phyloP scores from a whole-genome alignment of 116 monocot species.

The Zostera marina region DNA sequence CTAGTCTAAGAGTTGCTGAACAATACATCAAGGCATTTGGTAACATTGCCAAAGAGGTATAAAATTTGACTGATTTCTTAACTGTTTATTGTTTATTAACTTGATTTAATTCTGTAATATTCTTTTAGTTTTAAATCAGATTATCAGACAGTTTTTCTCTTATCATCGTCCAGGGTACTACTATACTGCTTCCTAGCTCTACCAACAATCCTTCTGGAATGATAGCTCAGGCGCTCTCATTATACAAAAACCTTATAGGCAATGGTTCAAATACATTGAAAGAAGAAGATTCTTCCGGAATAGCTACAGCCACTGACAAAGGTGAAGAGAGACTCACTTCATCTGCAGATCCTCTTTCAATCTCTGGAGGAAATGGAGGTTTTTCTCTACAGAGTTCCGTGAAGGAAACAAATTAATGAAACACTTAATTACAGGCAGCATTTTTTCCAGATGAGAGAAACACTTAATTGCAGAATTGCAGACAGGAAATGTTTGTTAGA shows the following conservation, averaged over 20 bases:
- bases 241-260: constrained; percentile 37
- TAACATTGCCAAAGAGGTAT: constrained; percentile 72
- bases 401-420: constrained; percentile 2
- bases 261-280: neutral
- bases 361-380: neutral
- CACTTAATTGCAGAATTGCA: too few relatives aligned
- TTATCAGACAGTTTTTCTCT: neutral
- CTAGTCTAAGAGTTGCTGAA: constrained; percentile 70
- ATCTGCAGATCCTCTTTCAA: neutral
- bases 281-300: neutral
- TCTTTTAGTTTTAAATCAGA: neutral
- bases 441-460: too few relatives aligned
- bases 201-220: constrained; percentile 42
- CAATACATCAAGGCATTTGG: constrained; percentile 81
- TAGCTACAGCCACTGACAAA: neutral
- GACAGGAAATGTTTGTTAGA: neutral
- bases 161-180: constrained; percentile 35
- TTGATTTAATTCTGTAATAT: neutral
- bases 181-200: constrained; percentile 47
- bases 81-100: neutral
- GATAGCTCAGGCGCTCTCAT: constrained; percentile 60
- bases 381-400: constrained; percentile 15
- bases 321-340: neutral
- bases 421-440: too few relatives aligned
- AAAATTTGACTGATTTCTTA: neutral